These are phyloP conservation scores for Hermanozyma aechmeae DNA, from an alignment of 805 yeast species.

Conservation along the genomic window DNA sequence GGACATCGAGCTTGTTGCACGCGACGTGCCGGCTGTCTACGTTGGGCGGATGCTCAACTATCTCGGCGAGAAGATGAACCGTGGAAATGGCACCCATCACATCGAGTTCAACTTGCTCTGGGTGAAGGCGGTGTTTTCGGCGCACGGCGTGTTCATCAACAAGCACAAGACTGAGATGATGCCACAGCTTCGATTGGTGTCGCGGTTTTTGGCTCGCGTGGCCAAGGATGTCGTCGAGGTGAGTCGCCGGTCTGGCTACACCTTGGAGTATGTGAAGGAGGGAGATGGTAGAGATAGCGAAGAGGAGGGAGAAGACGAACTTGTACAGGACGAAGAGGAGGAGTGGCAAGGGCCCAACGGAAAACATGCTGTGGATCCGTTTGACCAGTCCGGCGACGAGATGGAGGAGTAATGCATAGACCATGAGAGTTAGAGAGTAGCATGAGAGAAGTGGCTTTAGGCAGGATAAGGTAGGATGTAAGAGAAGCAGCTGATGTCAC, in stretches of 20 bases:
- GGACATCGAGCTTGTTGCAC: conserved; percentile 59
- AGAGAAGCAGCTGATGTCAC: no score
- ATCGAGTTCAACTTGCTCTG: conserved; percentile 77
- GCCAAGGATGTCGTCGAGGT: conserved; percentile 64
- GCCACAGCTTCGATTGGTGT: conserved; percentile 58
- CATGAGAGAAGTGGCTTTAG: no score
- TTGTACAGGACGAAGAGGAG: conserved; percentile 8
- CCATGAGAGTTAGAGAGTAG: no score
- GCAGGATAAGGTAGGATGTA: no score
- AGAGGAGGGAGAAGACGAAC: not conserved
- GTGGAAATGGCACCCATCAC: conserved; percentile 57
- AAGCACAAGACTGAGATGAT: conserved; percentile 53
- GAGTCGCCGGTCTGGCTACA: conserved; percentile 44
- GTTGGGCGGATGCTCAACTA: conserved; percentile 58
- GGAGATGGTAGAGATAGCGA: conserved; percentile 1
- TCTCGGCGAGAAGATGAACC: conserved; percentile 51
- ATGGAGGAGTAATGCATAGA: no score
- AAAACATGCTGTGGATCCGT: no score
- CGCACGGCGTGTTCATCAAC: conserved; percentile 72
- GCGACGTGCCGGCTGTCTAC: conserved; percentile 72
- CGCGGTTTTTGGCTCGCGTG: conserved; percentile 61
- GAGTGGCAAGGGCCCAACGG: no score
- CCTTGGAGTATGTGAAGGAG: conserved; percentile 38
- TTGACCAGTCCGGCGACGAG: no score
- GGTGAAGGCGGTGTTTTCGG: conserved; percentile 58